Conservation (phyloP, 208 protist genomes). For the Trypanosoma cruzi region DNA sequence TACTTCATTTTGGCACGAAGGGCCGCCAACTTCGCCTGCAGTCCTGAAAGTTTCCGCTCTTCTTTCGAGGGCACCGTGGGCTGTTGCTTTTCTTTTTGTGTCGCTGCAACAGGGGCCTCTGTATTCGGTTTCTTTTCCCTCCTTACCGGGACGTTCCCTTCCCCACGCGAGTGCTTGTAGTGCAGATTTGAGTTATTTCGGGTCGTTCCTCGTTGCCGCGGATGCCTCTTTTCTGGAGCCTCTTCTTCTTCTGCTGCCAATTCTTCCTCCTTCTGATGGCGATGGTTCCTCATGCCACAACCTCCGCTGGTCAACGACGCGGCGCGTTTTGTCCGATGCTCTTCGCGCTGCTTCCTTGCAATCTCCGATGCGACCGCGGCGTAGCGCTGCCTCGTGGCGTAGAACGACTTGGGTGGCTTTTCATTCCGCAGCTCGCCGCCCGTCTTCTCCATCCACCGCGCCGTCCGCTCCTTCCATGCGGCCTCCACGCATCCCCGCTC, state of each 20-base stretch:
- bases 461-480: constrained; percentile 33
- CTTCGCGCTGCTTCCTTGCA: constrained; percentile 48
- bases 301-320: neutral
- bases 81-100: constrained; percentile 1
- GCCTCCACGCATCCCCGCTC: constrained; percentile 36
- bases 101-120: constrained; percentile 3
- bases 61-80: constrained; percentile 68
- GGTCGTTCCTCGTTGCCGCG: neutral
- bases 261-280: constrained; percentile 2
- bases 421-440: constrained; percentile 47
- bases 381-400: constrained; percentile 55
- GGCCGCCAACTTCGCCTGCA: constrained; percentile 81
- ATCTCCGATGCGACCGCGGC: constrained; percentile 63
- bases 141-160: neutral
- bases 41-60: constrained; percentile 77
- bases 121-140: constrained; percentile 23
- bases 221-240: constrained; percentile 12
- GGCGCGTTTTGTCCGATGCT: constrained; percentile 15
- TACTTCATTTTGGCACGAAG: constrained; percentile 80
- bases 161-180: constrained; percentile 6
- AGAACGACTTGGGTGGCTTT: constrained; percentile 63
- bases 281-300: neutral
- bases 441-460: constrained; percentile 48
- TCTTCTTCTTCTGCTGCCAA: neutral
- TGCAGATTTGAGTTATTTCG: neutral